These are phyloP conservation scores for Naganishia vaughanmartiniae DNA, from an alignment of 768 basidiomycete genomes.

Conservation along the genomic window DNA sequence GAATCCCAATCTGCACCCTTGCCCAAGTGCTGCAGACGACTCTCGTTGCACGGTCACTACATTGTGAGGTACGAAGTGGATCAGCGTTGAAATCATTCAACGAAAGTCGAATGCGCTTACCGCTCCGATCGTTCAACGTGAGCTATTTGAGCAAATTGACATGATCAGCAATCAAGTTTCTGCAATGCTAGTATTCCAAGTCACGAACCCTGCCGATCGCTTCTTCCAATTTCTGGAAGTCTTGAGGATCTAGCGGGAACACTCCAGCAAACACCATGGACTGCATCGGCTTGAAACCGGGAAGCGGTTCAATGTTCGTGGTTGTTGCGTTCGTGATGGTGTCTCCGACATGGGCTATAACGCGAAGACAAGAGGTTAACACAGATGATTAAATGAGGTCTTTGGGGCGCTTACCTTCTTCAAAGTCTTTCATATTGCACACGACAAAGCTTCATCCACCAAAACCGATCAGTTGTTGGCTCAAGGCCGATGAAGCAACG, in stretches of 20 bases:
- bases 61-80: background rate
- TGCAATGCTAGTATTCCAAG: background rate
- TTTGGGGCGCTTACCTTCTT: slow-evolving; percentile 10
- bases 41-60: slow-evolving; percentile 88
- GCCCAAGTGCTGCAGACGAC: slow-evolving; percentile 87
- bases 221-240: slow-evolving; percentile 92
- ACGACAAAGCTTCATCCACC: slow-evolving; percentile 54
- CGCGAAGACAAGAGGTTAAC: background rate
- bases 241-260: slow-evolving; percentile 84
- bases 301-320: slow-evolving; percentile 69
- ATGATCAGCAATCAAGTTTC: slow-evolving; percentile 12
- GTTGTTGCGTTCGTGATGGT: slow-evolving; percentile 69
- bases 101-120: slow-evolving; percentile 31
- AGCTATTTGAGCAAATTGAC: slow-evolving; percentile 33
- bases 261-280: slow-evolving; percentile 97
- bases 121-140: slow-evolving; percentile 50
- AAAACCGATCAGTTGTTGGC: background rate
- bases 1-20: slow-evolving; percentile 92
- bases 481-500: background rate
- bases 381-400: background rate
- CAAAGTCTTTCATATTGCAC: slow-evolving; percentile 89
- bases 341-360: slow-evolving; percentile 79
- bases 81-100: background rate
- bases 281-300: slow-evolving; percentile 86
- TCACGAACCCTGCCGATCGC: slow-evolving; percentile 79